phyloP scores from a whole-genome alignment of 1,284 basidiomycete species.

The Papiliotrema flavescens region DNA sequence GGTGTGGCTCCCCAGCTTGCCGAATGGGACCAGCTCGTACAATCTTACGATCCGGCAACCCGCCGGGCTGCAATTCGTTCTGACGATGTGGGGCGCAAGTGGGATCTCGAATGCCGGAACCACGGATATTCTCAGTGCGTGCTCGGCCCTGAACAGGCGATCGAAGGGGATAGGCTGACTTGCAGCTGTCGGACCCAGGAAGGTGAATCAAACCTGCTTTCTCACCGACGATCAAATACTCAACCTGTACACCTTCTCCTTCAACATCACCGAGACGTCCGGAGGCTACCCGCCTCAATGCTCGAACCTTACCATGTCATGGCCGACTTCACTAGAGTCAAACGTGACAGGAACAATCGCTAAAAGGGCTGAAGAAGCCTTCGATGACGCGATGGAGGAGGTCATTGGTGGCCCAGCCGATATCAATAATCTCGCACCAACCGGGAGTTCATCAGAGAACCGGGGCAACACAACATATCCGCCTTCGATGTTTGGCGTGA shows the following conservation, averaged over 20 bases:
- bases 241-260: conserved; percentile 42
- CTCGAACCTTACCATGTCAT: conserved; percentile 40
- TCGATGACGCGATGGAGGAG: neutral
- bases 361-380: neutral
- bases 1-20: conserved; percentile 42
- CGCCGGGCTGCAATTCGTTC: conserved; percentile 33
- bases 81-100: conserved; percentile 44
- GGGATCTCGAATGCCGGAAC: conserved; percentile 43
- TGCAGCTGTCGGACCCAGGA: conserved; percentile 25
- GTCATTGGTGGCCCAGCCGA: neutral
- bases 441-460: conserved; percentile 15
- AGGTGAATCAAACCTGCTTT: conserved; percentile 31
- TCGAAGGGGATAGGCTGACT: no score
- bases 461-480: conserved; percentile 42
- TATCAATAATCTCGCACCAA: neutral
- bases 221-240: conserved; percentile 32
- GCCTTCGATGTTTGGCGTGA: conserved; percentile 46
- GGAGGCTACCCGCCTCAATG: conserved; percentile 39
- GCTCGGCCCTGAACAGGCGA: no score
- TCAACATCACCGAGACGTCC: conserved; percentile 34
- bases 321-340: conserved; percentile 42
- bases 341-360: conserved; percentile 17
- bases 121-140: conserved; percentile 43
- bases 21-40: conserved; percentile 29
- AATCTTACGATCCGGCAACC: conserved; percentile 37